Evolutionary conservation across 495 filamentous ascomycete species (phyloP), one percentile per base, ranked within the genome.

Genomic region (Penicillium longicatenatum): DNA sequence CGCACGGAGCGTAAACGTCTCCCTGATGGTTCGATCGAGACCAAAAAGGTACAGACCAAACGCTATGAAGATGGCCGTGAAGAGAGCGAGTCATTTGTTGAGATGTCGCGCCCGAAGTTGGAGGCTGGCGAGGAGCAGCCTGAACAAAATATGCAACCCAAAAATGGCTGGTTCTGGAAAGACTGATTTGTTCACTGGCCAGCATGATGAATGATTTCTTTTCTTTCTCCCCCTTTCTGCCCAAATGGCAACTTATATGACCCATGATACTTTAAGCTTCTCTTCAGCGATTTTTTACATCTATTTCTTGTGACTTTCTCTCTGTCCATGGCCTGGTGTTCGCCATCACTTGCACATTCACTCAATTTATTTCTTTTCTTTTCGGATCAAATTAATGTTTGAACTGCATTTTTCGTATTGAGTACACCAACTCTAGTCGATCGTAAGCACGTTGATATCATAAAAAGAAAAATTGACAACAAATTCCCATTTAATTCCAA

Each of bases 1-100:
- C 84, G 75, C 1, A 88, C 84, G 10, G 78, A 85, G 52, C 78
- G 79, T 1, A 72, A 71, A 6, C 78, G 71, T 14, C 63, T 81
- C 22, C 68, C 83, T 4, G 86, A 89, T 70, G 87, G 87, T 8
- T 85, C 82, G 6, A 69, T 86, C 6, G 76, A 81, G 46, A 89
- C 82, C 5, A 84, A 77, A 58, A 79, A 81, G n/a, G 70, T 83
- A 11, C 68, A 84, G 12, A 87, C 83, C 46, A 85, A 83, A 66
- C 73, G 80, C 6, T 90, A 83, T 62, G 75, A 82, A 0, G 86
- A 90, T 75, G 87, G 87, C 6, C 71, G 79, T 20, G 86, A 87
- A 61, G 83, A 86, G 61, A 82, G 62, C 24, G 79, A 82, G 7
- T 80, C 82, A 14, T 71, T 67, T 12, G 68, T 72, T 9, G 75